Percentiles rank a stretch among this genome's conserved stretches.
Conservation (phyloP, 2,329 filamentous ascomycete species). For the Westerdykella sp. region DNA sequence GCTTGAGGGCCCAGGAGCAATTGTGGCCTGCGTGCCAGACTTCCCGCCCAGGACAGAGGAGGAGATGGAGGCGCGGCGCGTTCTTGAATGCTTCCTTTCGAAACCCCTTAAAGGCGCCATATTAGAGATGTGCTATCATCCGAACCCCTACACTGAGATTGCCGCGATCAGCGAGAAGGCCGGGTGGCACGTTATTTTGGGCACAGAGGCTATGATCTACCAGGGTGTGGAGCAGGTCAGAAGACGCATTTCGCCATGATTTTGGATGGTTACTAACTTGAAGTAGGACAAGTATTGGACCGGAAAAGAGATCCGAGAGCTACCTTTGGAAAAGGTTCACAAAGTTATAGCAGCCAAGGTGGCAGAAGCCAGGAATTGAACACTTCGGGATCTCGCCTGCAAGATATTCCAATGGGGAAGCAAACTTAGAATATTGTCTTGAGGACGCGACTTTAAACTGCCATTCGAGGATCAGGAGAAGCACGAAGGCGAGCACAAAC, state of each 20-base stretch:
- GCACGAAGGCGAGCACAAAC: too few species aligned
- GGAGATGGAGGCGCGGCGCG: conserved; percentile 55
- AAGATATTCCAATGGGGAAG: too few species aligned
- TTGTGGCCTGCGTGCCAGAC: conserved; percentile 71
- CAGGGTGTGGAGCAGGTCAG: conserved; percentile 64
- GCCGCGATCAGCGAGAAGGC: conserved; percentile 53
- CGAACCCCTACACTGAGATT: conserved; percentile 58
- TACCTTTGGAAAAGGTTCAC: conserved; percentile 57
- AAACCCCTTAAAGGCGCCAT: conserved; percentile 59
- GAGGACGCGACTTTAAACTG: too few species aligned
- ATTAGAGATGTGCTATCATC: conserved; percentile 81
- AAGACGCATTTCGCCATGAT: conserved; percentile 8
- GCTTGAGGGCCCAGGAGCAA: conserved; percentile 57
- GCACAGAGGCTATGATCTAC: conserved; percentile 71
- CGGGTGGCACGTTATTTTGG: conserved; percentile 69
- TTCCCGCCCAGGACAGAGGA: conserved; percentile 60
- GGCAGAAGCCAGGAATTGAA: conserved; percentile 20
- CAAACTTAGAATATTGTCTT: too few species aligned
- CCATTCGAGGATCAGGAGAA: too few species aligned
- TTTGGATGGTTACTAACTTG: neutral
- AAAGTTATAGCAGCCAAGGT: conserved; percentile 41
- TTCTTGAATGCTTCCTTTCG: conserved; percentile 48
- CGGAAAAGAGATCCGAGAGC: conserved; percentile 51
- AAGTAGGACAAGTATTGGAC: conserved; percentile 53
- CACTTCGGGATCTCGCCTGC: conserved; percentile 61